Percentiles rank a stretch among this genome's conserved stretches.
phyloP scores from a whole-genome alignment of 441 rosid genomes.

The Melastoma candidum region DNA sequence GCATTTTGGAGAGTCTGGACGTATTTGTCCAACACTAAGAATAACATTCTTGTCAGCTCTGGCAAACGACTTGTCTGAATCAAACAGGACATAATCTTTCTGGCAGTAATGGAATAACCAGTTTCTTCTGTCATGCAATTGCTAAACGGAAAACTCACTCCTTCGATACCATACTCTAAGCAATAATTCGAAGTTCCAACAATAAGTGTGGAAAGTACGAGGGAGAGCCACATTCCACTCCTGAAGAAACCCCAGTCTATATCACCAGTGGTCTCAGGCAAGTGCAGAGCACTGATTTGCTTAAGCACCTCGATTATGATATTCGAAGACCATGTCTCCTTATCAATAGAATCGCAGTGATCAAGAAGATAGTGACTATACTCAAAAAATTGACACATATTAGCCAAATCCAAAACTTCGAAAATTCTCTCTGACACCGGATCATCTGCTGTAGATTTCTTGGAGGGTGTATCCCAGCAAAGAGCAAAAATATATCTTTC shows the following conservation, averaged over 20 bases:
- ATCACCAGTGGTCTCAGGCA: conserved; percentile 41
- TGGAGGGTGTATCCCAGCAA: conserved; percentile 71
- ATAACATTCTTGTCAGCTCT: conserved; percentile 46
- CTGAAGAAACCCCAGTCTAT: conserved; percentile 89
- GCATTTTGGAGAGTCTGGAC: conserved; percentile 58
- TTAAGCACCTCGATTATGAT: conserved; percentile 43
- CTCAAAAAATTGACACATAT: conserved; percentile 41
- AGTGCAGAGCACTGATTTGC: conserved; percentile 33
- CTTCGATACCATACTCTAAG: conserved; percentile 40
- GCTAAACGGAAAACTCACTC: conserved; percentile 36
- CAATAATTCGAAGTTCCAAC: conserved; percentile 53
- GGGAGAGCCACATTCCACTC: conserved; percentile 77
- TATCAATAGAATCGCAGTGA: conserved; percentile 33
- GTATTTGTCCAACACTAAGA: conserved; percentile 57
- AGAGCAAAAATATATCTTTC: conserved; percentile 90
- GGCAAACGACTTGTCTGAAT: conserved; percentile 48
- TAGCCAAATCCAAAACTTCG: conserved; percentile 39
- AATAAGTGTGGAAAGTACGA: conserved; percentile 57
- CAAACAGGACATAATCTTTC: conserved; percentile 46
- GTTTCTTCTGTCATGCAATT: conserved; percentile 44
- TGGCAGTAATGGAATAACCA: conserved; percentile 45
- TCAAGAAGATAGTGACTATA: conserved; percentile 52
- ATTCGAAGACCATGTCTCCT: conserved; percentile 31
- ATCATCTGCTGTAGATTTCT: conserved; percentile 25
- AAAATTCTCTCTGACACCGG: conserved; percentile 33